A percentile compares a stretch with the other conserved stretches of the same genome.
These are phyloP conservation scores for Neltuma alba DNA, from an alignment of 306 rosid species.

Conservation along the genomic window DNA sequence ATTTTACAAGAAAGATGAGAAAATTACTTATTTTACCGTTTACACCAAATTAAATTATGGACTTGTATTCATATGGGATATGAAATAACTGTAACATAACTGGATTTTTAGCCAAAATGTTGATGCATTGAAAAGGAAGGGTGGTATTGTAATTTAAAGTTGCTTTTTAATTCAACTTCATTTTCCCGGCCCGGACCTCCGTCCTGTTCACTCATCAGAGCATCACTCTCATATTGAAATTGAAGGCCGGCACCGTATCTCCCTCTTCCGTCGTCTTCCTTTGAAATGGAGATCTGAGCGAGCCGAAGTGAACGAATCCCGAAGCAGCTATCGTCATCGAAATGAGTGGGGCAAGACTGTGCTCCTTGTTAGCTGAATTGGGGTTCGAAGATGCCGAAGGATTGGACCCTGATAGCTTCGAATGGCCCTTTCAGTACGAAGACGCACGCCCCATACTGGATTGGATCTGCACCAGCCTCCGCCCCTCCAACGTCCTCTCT, in stretches of 20 bases:
- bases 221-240: background rate
- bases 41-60: background rate
- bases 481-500: conserved; percentile 86
- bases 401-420: conserved; percentile 89
- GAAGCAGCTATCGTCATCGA: background rate
- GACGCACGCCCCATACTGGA: conserved; percentile 87
- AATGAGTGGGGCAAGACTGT: conserved; percentile 76
- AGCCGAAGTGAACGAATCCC: background rate
- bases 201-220: background rate
- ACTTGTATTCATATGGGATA: background rate
- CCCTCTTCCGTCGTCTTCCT: background rate
- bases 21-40: no score
- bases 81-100: no score
- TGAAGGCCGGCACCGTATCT: background rate
- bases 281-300: background rate
- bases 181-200: background rate
- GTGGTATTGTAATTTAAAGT: background rate
- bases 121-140: no score
- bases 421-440: conserved; percentile 94
- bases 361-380: conserved; percentile 67
- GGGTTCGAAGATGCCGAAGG: conserved; percentile 67
- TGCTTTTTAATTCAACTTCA: background rate
- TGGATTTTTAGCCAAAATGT: no score
- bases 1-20: no score
- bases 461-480: conserved; percentile 95